Base-by-base conservation (phyloP, 1,284 basidiomycete species). In the Porogramme epimiltina region DNA sequence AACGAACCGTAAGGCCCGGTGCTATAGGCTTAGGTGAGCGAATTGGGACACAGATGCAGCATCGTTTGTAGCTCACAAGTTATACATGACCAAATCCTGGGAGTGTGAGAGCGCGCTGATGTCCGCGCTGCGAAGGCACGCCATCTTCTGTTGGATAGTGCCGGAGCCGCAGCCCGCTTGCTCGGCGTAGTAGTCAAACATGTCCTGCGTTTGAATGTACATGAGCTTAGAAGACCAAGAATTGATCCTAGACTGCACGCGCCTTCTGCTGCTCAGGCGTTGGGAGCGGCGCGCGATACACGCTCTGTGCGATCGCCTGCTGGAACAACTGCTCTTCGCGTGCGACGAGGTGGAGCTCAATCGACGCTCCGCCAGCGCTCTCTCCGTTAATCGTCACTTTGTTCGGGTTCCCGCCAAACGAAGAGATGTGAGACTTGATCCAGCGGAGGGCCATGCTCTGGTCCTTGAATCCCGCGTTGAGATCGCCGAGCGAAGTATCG, bases 391-490 rank as follows among this genome's bases (percentile, higher is more conserved):
- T 83, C 0, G 83, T 85, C 5, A 84, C 79, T 43, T 70, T 67
- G 4, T 45, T 50, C 5, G 78, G 74, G 60, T 89, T 73, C 2
- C 89, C 87, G 9, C 85, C 87, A 58, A 90, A 90, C 4, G 73
- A 71, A 4, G 63, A 64, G 55, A 89, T 87, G 59, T 87, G 71
- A 47, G 73, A 52, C 50, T 84, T 73, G 0, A 89, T 76, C 85
- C 85, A 90, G 61, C 72, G 68, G 34, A 90, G 68, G 0, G 82
- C 84, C 56, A 81, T 69, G 2, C 78, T 68, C 59, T 89, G 82
- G 65, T 88, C 87, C 28, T 71, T 69, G 59, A 87, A 79, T 0
- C 85, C 85, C 9, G 74, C 80, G 57, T 88, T 86, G 48, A 80
- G 65, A 60, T 83, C 81, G 0, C 77, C 81, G 24, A 73, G 62